These are phyloP conservation scores for Colletotrichum somersetense DNA, from an alignment of 2,329 filamentous ascomycete genomes.

Conservation along the genomic window DNA sequence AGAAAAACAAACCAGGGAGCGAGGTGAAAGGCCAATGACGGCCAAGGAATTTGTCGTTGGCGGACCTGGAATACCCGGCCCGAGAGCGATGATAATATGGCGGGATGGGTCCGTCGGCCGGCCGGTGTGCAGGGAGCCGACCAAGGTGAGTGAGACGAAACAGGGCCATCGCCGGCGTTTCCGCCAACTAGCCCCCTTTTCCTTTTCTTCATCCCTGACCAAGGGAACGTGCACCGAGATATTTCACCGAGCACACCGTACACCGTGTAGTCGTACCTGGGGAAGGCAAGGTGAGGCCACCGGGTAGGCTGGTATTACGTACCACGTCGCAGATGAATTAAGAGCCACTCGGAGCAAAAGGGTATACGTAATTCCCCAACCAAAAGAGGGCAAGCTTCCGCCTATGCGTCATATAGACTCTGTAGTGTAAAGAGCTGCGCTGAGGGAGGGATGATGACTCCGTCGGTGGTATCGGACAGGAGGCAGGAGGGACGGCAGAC, in stretches of 20 bases:
- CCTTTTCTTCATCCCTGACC: slow-evolving; percentile 7
- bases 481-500: slow-evolving; percentile 11
- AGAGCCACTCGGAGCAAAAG: neutral
- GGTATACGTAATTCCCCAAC: neutral
- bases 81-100: slow-evolving; percentile 21
- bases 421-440: neutral
- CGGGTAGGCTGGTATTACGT: neutral
- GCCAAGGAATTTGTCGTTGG: slow-evolving; percentile 25
- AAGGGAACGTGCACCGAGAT: neutral
- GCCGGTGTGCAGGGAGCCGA: slow-evolving; percentile 27
- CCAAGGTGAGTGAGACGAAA: slow-evolving; percentile 42
- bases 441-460: neutral
- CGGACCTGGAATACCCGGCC: slow-evolving; percentile 28
- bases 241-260: slow-evolving; percentile 34
- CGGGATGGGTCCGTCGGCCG: slow-evolving; percentile 8
- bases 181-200: slow-evolving; percentile 24
- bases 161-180: slow-evolving; percentile 30
- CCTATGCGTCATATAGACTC: neutral
- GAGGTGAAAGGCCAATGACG: slow-evolving; percentile 36
- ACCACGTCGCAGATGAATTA: neutral
- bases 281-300: slow-evolving; percentile 16
- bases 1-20: slow-evolving; percentile 42
- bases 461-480: slow-evolving; percentile 13
- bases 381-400: neutral
- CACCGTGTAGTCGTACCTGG: neutral